Percentiles rank a stretch among this genome's conserved stretches.
Evolutionary conservation across 148 eudicot species (phyloP).

Genomic region (Spergularia marina): DNA sequence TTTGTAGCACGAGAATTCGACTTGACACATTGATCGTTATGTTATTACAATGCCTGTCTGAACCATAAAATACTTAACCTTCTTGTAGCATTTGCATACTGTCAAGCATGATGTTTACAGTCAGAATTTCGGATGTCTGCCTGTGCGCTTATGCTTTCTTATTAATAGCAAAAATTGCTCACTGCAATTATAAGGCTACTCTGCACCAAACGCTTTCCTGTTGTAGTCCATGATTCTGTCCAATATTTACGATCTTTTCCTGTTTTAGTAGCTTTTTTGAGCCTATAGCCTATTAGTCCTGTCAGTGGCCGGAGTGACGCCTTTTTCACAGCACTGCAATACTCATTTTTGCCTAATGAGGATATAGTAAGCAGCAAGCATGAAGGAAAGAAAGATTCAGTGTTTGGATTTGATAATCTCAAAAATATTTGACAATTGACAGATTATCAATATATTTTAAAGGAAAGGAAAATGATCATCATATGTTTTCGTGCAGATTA

Average conservation of each 20-base stretch:
- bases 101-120: not conserved
- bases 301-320: too few species aligned
- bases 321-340: not conserved
- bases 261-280: not conserved
- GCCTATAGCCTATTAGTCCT: not conserved
- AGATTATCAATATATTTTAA: not conserved
- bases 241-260: not conserved
- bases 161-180: not conserved
- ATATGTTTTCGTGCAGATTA: slow-evolving; percentile 9
- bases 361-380: not conserved
- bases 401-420: too few species aligned
- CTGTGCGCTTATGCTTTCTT: not conserved
- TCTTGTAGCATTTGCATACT: too few species aligned
- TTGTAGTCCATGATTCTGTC: too few species aligned
- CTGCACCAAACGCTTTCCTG: too few species aligned
- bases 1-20: slow-evolving; percentile 29
- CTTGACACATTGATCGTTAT: not conserved
- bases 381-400: not conserved
- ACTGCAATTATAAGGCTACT: not conserved
- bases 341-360: not conserved
- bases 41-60: not conserved
- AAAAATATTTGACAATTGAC: not conserved
- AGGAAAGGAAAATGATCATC: not conserved
- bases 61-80: not conserved
- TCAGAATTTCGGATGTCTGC: not conserved